Evolutionary conservation across 1,284 basidiomycete genomes (phyloP), one percentile per base, ranked within the genome.

Genomic region (Lentinula novae-zelandiae): DNA sequence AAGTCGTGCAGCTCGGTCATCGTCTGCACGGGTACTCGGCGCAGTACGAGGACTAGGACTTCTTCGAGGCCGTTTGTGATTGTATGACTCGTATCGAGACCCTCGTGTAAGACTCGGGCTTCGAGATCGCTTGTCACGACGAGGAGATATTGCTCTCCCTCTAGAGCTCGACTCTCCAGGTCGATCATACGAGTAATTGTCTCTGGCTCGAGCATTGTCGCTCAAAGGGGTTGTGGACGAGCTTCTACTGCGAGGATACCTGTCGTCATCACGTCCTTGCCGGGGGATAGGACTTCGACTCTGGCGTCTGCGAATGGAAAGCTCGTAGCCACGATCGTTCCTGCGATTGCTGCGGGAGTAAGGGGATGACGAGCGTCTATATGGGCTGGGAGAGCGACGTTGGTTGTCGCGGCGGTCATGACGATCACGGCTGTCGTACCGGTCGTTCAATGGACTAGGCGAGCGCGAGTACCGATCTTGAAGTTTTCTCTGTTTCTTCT

Each of bases 1-100:
- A 17, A 98, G 79, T 36, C 90, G 87, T 22, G 92, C 90, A 2
- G 87, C 87, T 36, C 94, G 90, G 58, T 90, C 86, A 1, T 84
- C 81, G 4, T 70, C 72, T 46, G 64, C 64, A 20, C 68, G 64
- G 62, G 57, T 58, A 60, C 69, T 66, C 56, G 66, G 57, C 60
- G 66, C 71, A 66, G 42, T 6, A 10, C 20, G 34, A 31, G 62
- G 62, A 44, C 50, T 57, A 31, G 42, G 51, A 20, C 52, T 60
- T 38, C 80, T 85, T 38, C 81, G 78, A 42, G 74, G 73, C 31
- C 85, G 80, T 66, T 84, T 83, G 48, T 67, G 69, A 53, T 66
- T 56, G 53, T 73, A 33, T 27, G 42, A 27, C 8, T 55, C 42
- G 17, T 39, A 44, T 17, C 44, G 48, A 36, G 51, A 60, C 57